Evolutionary conservation across 1,284 basidiomycete species (phyloP).

Genomic region (Irpex sp.): DNA sequence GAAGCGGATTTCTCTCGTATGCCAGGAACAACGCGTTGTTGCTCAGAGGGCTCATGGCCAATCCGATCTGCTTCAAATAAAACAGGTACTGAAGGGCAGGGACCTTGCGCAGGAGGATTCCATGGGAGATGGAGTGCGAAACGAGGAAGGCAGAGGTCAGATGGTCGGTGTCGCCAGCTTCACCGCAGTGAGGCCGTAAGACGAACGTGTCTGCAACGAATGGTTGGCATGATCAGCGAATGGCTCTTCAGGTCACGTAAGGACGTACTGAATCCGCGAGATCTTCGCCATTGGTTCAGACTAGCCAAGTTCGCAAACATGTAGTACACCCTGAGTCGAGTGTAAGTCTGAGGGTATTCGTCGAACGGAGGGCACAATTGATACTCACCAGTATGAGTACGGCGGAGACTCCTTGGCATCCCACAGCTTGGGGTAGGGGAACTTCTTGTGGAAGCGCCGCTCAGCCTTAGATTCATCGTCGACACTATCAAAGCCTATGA

Average conservation of each 20-base stretch:
- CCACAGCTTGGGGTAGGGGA: conserved; percentile 92
- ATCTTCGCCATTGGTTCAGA: conserved; percentile 87
- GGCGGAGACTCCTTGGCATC: conserved; percentile 86
- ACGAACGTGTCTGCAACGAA: conserved; percentile 81
- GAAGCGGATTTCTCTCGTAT: conserved; percentile 96
- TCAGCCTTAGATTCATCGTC: conserved; percentile 98
- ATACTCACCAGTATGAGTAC: conserved; percentile 84
- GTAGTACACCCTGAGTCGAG: conserved; percentile 78
- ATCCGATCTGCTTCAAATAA: conserved; percentile 94
- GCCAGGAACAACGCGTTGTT: conserved; percentile 98
- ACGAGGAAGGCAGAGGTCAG: conserved; percentile 94
- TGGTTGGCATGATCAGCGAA: background rate
- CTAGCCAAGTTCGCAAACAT: conserved; percentile 97
- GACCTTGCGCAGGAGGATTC: conserved; percentile 95
- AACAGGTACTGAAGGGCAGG: conserved; percentile 92
- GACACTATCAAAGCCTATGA: conserved; percentile 94
- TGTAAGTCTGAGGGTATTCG: background rate
- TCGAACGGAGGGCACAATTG: background rate
- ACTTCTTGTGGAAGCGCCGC: conserved; percentile 89
- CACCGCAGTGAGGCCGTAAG: conserved; percentile 93
- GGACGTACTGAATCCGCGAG: conserved; percentile 84
- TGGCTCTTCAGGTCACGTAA: background rate
- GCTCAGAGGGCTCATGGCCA: conserved; percentile 97
- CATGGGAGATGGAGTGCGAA: conserved; percentile 97
- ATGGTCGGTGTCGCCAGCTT: conserved; percentile 98